phyloP scores from a whole-genome alignment of 768 basidiomycete genomes.

The Leccinum ochraceum region DNA sequence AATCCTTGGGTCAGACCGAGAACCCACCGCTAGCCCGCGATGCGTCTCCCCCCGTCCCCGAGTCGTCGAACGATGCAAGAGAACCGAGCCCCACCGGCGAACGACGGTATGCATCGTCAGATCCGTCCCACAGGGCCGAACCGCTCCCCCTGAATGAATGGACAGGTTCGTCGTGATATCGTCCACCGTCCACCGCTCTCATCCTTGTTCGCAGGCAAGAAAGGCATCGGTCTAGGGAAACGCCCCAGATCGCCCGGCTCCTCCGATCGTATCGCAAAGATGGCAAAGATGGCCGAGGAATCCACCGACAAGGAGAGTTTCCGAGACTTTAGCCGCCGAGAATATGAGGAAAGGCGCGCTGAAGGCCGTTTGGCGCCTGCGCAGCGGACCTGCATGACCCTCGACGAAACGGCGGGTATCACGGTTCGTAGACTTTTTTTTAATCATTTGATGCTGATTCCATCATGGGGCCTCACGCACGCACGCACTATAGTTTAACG shows the following conservation, averaged over 20 bases:
- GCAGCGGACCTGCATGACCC: constrained; percentile 68
- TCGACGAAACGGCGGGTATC: constrained; percentile 75
- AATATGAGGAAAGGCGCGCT: constrained; percentile 76
- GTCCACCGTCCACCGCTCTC: constrained; percentile 1
- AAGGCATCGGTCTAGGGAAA: constrained; percentile 72
- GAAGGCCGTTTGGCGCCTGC: constrained; percentile 70
- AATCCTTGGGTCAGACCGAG: constrained; percentile 60
- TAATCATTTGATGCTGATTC: constrained; percentile 11
- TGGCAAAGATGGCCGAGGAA: constrained; percentile 61
- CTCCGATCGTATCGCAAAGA: constrained; percentile 67
- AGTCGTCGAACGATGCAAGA: neutral
- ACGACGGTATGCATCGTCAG: constrained; percentile 1
- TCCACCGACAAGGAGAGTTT: constrained; percentile 53
- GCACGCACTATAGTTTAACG: constrained; percentile 62
- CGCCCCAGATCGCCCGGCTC: constrained; percentile 65
- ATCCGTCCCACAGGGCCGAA: constrained; percentile 50
- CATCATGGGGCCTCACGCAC: neutral
- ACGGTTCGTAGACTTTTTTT: constrained; percentile 34
- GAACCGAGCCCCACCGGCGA: constrained; percentile 8
- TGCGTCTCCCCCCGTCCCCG: constrained; percentile 3
- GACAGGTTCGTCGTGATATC: constrained; percentile 56
- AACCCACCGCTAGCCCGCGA: constrained; percentile 6
- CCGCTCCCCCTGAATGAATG: constrained; percentile 81
- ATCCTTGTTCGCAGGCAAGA: constrained; percentile 57
- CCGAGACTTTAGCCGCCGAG: constrained; percentile 67